phyloP scores from a whole-genome alignment of 495 filamentous ascomycete genomes.

The Penicillium bialowiezense region DNA sequence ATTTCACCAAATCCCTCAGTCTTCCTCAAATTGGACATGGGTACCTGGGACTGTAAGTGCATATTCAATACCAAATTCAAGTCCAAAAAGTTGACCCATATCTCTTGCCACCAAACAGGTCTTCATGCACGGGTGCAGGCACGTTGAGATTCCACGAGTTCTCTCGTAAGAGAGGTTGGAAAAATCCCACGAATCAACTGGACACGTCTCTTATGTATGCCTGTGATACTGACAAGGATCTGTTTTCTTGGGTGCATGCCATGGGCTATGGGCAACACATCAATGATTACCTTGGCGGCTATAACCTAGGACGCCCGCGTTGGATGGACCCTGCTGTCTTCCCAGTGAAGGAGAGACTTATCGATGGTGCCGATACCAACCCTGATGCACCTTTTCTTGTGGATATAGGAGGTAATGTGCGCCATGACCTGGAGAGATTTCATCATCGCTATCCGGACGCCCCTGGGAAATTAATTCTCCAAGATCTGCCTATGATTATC shows the following conservation, averaged over 20 bases:
- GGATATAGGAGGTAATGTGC: slow-evolving; percentile 44
- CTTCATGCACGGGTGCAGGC: slow-evolving; percentile 2
- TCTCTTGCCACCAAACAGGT: neutral
- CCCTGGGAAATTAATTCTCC: slow-evolving; percentile 38
- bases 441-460: slow-evolving; percentile 19
- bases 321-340: slow-evolving; percentile 9
- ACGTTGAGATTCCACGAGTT: slow-evolving; percentile 6
- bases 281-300: slow-evolving; percentile 2
- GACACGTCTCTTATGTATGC: slow-evolving; percentile 11
- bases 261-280: slow-evolving; percentile 8
- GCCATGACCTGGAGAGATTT: slow-evolving; percentile 40
- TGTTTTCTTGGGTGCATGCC: slow-evolving; percentile 9
- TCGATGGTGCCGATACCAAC: neutral
- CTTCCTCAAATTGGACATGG: slow-evolving; percentile 17
- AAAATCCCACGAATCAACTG: slow-evolving; percentile 1
- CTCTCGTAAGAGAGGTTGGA: slow-evolving; percentile 8
- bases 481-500: slow-evolving; percentile 38
- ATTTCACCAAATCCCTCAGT: slow-evolving; percentile 32
- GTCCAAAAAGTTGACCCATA: no score
- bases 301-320: neutral
- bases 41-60: neutral
- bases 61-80: no score
- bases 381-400: slow-evolving; percentile 35
- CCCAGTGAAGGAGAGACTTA: slow-evolving; percentile 12
- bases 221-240: slow-evolving; percentile 1